Conservation (phyloP, 345 rosid species). For the Bruguiera sexangula region DNA sequence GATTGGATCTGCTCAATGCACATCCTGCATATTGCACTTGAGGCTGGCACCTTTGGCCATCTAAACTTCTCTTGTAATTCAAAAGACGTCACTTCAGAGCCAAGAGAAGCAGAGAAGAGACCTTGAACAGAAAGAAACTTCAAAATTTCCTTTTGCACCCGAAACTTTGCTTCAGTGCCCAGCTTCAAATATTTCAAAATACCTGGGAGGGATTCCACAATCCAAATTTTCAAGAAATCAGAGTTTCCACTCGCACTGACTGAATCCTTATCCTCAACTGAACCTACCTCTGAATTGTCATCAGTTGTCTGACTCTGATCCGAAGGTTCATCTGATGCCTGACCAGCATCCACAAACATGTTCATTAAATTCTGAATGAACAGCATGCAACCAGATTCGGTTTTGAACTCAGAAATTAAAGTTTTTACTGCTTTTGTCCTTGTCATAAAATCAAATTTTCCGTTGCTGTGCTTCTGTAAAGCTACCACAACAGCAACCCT, state of each 20-base stretch:
- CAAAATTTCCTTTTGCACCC: slow-evolving; percentile 75
- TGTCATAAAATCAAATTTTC: slow-evolving; percentile 73
- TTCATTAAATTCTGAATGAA: slow-evolving; percentile 69
- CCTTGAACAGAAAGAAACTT: slow-evolving; percentile 96
- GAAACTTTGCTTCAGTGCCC: slow-evolving; percentile 62
- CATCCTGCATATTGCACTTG: slow-evolving; percentile 67
- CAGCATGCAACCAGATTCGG: slow-evolving; percentile 72
- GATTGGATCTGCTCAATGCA: slow-evolving; percentile 90
- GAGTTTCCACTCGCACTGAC: slow-evolving; percentile 48
- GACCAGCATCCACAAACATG: slow-evolving; percentile 83
- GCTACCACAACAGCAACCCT: slow-evolving; percentile 81
- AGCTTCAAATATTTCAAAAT: slow-evolving; percentile 67
- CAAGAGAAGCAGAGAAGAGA: slow-evolving; percentile 85
- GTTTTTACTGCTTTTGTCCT: slow-evolving; percentile 71
- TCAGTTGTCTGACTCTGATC: slow-evolving; percentile 99
- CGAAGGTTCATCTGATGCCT: slow-evolving; percentile 76
- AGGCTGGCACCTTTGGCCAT: slow-evolving; percentile 85
- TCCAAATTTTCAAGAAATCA: slow-evolving; percentile 80
- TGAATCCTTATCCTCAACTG: slow-evolving; percentile 73
- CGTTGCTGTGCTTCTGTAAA: slow-evolving; percentile 85
- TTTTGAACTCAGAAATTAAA: slow-evolving; percentile 73
- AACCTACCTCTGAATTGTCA: slow-evolving; percentile 90
- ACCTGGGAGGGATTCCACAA: slow-evolving; percentile 78
- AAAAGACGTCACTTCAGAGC: slow-evolving; percentile 92
- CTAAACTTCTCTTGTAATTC: slow-evolving; percentile 93